phyloP scores from a whole-genome alignment of 768 basidiomycete species.

The Sistotremastrum suecicum region DNA sequence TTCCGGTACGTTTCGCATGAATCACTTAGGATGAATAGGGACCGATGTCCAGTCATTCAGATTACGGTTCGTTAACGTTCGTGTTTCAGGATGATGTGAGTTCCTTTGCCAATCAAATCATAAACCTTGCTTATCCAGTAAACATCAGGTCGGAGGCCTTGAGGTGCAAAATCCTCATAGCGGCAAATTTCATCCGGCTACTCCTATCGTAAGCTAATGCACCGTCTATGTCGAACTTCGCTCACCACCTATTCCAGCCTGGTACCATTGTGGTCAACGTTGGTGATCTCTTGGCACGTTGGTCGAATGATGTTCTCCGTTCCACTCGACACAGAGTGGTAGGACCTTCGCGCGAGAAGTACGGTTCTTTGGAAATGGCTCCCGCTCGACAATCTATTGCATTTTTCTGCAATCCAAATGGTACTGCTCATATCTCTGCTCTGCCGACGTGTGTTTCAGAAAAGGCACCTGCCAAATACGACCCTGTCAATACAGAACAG shows the following conservation, averaged over 20 bases:
- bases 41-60: constrained; percentile 17
- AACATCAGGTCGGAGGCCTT: constrained; percentile 53
- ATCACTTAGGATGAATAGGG: neutral
- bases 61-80: constrained; percentile 72
- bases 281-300: constrained; percentile 67
- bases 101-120: neutral
- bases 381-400: constrained; percentile 67
- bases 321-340: constrained; percentile 79
- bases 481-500: constrained; percentile 55
- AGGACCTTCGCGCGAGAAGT: constrained; percentile 41
- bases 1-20: constrained; percentile 27
- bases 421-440: constrained; percentile 49
- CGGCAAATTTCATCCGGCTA: constrained; percentile 52
- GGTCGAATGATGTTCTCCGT: constrained; percentile 69
- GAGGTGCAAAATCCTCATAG: constrained; percentile 76
- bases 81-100: constrained; percentile 65
- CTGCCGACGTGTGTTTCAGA: constrained; percentile 48
- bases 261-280: constrained; percentile 75
- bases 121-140: neutral
- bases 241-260: constrained; percentile 28
- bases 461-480: constrained; percentile 44
- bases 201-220: constrained; percentile 46
- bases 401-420: constrained; percentile 81
- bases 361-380: constrained; percentile 38
- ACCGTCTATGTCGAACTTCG: neutral